Evolutionary conservation across 208 protist genomes (phyloP).

Genomic region (Naegleria gruberi): DNA sequence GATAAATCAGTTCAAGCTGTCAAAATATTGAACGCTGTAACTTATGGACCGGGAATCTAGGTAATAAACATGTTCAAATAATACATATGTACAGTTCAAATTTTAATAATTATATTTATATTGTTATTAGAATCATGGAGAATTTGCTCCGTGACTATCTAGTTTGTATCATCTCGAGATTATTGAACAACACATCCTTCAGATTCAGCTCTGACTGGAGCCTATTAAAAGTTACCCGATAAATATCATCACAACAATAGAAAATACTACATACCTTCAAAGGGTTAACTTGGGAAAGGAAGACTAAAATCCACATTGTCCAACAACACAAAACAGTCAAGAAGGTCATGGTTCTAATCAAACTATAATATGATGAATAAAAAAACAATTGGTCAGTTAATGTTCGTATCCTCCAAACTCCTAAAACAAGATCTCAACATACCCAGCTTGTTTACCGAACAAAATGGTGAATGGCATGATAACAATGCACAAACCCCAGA

Average conservation of each 20-base stretch:
- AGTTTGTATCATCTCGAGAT: too few relatives aligned
- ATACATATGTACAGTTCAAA: not conserved
- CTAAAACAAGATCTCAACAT: not conserved
- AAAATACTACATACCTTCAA: not conserved
- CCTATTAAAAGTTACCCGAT: not conserved
- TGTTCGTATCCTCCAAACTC: too few relatives aligned
- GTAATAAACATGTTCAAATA: too few relatives aligned
- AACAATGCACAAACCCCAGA: not conserved
- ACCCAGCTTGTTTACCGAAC: not conserved
- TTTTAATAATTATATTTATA: not conserved
- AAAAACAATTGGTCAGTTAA: not conserved
- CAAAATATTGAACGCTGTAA: too few relatives aligned
- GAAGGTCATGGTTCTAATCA: not conserved
- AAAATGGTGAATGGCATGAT: constrained; percentile 4
- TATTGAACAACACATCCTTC: not conserved
- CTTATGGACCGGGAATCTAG: too few relatives aligned
- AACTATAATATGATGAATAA: not conserved
- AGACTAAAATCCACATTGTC: constrained; percentile 12
- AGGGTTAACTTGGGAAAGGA: constrained; percentile 16
- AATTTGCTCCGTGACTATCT: not conserved
- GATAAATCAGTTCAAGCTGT: too few relatives aligned
- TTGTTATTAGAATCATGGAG: not conserved
- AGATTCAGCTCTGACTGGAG: not conserved
- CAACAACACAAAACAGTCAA: not conserved
- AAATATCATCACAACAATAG: not conserved